Conservation (phyloP, 2,329 filamentous ascomycete genomes). For the Lachnellula cervina region DNA sequence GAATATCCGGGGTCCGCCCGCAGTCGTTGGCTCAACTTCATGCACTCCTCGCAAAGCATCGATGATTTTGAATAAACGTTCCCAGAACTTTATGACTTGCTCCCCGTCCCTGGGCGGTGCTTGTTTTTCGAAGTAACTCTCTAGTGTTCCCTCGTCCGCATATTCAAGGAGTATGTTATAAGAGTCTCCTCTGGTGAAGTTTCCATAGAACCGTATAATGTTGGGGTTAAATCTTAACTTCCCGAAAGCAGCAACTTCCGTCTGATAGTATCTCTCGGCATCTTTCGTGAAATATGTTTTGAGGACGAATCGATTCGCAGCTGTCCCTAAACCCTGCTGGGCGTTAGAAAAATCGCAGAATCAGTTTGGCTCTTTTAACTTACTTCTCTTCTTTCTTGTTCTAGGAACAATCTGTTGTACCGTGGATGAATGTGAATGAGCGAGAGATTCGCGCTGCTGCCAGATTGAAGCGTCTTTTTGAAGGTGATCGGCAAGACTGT, state of each 20-base stretch:
- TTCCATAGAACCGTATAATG: constrained; percentile 29
- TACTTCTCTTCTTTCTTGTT: neutral
- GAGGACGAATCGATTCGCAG: constrained; percentile 24
- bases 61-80: constrained; percentile 27
- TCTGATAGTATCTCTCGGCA: constrained; percentile 20
- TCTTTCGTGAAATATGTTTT: constrained; percentile 24
- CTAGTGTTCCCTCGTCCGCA: constrained; percentile 32
- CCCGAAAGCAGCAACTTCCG: constrained; percentile 25
- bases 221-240: constrained; percentile 9
- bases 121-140: constrained; percentile 28
- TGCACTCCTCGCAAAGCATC: constrained; percentile 26
- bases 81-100: constrained; percentile 33
- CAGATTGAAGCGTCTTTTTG: constrained; percentile 14
- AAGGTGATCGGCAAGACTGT: constrained; percentile 26
- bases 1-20: neutral
- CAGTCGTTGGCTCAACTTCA: neutral
- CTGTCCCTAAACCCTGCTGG: neutral
- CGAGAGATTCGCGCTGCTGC: constrained; percentile 17
- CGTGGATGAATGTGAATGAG: constrained; percentile 24
- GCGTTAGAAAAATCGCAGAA: neutral
- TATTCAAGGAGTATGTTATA: constrained; percentile 34
- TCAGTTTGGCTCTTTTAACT: neutral
- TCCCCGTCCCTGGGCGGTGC: constrained; percentile 21
- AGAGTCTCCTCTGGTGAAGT: constrained; percentile 23
- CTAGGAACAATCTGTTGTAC: constrained; percentile 21